Percentiles rank a stretch among this genome's conserved stretches.
These are phyloP conservation scores for Exophiala spinifera DNA, from an alignment of 2,329 filamentous ascomycete species.

Conservation along the genomic window DNA sequence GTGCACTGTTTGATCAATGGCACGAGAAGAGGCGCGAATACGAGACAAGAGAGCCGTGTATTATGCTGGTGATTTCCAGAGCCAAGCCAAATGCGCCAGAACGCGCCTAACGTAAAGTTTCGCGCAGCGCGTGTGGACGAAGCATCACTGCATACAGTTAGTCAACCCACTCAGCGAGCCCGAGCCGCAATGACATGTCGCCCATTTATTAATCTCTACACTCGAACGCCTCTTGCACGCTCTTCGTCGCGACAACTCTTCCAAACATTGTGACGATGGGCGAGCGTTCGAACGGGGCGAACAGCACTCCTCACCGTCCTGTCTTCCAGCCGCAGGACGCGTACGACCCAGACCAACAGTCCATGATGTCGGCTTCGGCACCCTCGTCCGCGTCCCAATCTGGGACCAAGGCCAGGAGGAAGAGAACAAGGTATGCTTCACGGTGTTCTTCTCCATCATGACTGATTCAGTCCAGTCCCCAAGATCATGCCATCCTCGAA, in stretches of 20 bases:
- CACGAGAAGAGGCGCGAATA: background rate
- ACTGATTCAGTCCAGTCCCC: slow-evolving; percentile 56
- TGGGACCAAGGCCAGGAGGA: slow-evolving; percentile 22
- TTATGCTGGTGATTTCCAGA: background rate
- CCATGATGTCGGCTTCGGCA: slow-evolving; percentile 7
- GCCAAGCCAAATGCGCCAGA: background rate
- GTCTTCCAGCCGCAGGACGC: slow-evolving; percentile 5
- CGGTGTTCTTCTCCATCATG: background rate
- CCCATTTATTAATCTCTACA: background rate
- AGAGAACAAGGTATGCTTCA: slow-evolving; percentile 24
- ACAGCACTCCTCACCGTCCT: background rate
- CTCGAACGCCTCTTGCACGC: slow-evolving; percentile 1
- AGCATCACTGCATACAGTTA: too few species aligned
- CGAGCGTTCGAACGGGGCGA: slow-evolving; percentile 1
- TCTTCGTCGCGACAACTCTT: slow-evolving; percentile 2
- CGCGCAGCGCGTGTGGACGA: background rate
- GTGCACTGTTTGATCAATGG: background rate
- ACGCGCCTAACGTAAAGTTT: background rate
- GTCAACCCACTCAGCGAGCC: background rate
- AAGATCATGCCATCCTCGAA: slow-evolving; percentile 86
- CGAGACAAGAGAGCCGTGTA: background rate
- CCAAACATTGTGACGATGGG: slow-evolving; percentile 6
- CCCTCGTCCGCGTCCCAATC: background rate
- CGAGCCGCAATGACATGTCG: slow-evolving; percentile 5
- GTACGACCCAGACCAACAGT: slow-evolving; percentile 9